Evolutionary conservation across 768 basidiomycete genomes (phyloP), one percentile per base, ranked within the genome.

Genomic region (Hygrophoropsis aurantiaca): DNA sequence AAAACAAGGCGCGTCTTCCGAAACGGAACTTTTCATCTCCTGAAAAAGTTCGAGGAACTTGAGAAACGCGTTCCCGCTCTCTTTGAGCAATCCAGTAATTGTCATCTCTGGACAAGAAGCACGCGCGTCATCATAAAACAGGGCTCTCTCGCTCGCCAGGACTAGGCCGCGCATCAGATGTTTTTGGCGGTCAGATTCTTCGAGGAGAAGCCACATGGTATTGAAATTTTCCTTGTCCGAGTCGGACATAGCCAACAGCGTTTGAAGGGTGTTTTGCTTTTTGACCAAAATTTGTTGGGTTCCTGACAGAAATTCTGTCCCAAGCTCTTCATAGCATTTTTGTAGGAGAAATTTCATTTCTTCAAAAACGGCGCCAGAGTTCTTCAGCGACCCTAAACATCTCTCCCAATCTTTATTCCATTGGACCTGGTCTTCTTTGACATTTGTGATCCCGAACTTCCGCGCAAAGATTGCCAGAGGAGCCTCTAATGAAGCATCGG

Each of bases 371-470:
- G 55, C 44, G 5, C 40, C 45, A 10, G 57, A 40, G 5, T 43
- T 47, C 27, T 30, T 6, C n/a, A 42, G 43, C n/a, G 51, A 47
- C 6, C 35, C 39, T 7, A 53, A 42, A 19, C 39, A 48, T 30
- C 50, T 51, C 32, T 59, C 57, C 54, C 57, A 59, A 25, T 57
- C 53, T 23, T 55, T 51, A 44, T 59, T 45, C 58, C 58, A 59
- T 19, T 43, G 54, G 19, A 40, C 27, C 16, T 19, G 47, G 23
- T 58, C 48, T 27, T 48, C 18, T 35, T 50, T 45, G 32, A 52
- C 18, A 34, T 37, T n/a, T 6, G 45, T 24, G 27, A 50, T 47
- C 11, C 35, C 34, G 3, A 50, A 38, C 30, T 50, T 35, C 6
- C 36, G 16, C 18, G 48, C 44, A 41, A 30, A 45, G 23, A 46